Evolutionary conservation across 306 rosid genomes (phyloP).

Genomic region (Castanea mollissima): DNA sequence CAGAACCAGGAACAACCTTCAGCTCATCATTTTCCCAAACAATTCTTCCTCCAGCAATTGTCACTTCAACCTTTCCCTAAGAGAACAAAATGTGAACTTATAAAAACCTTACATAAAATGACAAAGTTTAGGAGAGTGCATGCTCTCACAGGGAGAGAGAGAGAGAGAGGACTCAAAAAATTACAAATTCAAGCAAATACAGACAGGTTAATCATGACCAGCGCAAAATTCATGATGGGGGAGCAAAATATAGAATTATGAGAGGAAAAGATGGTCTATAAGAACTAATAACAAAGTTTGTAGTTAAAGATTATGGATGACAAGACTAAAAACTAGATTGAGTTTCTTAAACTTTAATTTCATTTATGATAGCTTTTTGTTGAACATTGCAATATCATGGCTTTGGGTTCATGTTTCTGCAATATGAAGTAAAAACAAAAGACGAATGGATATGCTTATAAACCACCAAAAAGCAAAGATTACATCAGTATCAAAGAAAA

Average conservation of each 20-base stretch:
- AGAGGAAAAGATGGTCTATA: neutral
- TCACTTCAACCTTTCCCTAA: conserved; percentile 93
- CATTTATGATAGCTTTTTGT: no score
- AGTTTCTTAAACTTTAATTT: neutral
- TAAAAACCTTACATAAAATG: conserved; percentile 4
- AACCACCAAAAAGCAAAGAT: no score
- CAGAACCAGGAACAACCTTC: conserved; percentile 70
- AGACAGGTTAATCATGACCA: neutral
- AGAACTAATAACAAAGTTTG: neutral
- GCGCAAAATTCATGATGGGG: neutral
- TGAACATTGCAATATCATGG: no score
- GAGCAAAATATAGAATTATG: no score
- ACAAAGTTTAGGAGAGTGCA: neutral
- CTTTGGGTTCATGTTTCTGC: no score
- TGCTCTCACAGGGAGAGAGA: no score
- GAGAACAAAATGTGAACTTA: conserved; percentile 1
- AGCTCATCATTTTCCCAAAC: conserved; percentile 88
- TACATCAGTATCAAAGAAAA: no score
- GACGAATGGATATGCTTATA: no score
- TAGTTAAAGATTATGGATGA: neutral
- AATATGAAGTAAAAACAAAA: no score
- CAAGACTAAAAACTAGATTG: neutral
- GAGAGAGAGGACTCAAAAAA: neutral
- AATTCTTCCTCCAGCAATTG: conserved; percentile 84
- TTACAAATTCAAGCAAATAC: neutral